These are phyloP conservation scores for Cyberlindnera misumaiensis DNA, from an alignment of 805 yeast genomes.

Conservation along the genomic window DNA sequence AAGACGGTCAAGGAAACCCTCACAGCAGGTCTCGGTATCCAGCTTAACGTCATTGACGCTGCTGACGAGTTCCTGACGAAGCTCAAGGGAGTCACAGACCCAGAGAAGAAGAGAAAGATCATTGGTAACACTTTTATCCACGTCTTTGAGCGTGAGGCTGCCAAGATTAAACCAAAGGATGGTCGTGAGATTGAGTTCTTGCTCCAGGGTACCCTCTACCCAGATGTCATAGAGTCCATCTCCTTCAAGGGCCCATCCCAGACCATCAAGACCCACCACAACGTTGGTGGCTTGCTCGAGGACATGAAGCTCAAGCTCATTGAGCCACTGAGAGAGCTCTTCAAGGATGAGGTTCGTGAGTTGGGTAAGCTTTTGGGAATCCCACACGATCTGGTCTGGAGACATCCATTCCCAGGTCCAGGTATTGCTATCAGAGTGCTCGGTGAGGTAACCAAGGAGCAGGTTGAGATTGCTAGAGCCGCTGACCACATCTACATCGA, in stretches of 20 bases:
- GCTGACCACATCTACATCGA: slow-evolving; percentile 95
- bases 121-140: slow-evolving; percentile 97
- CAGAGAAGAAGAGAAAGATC: slow-evolving; percentile 97
- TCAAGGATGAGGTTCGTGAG: slow-evolving; percentile 97
- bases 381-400: slow-evolving; percentile 96
- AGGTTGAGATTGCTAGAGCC: slow-evolving; percentile 93
- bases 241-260: slow-evolving; percentile 99
- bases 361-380: slow-evolving; percentile 92
- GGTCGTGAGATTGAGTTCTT: slow-evolving; percentile 89
- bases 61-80: slow-evolving; percentile 79
- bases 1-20: slow-evolving; percentile 80
- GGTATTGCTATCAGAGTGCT: slow-evolving; percentile 98
- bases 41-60: slow-evolving; percentile 92
- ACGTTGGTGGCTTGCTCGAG: slow-evolving; percentile 96
- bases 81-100: slow-evolving; percentile 92
- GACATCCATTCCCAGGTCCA: slow-evolving; percentile 99
- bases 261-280: slow-evolving; percentile 98
- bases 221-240: slow-evolving; percentile 97
- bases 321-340: slow-evolving; percentile 97
- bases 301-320: slow-evolving; percentile 97
- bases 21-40: slow-evolving; percentile 89
- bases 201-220: slow-evolving; percentile 95
- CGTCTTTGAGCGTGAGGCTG: slow-evolving; percentile 95
- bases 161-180: slow-evolving; percentile 78
- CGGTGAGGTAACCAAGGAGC: slow-evolving; percentile 92